These are phyloP conservation scores for Allium sativum DNA, from an alignment of 106 monocot species.

Conservation along the genomic window DNA sequence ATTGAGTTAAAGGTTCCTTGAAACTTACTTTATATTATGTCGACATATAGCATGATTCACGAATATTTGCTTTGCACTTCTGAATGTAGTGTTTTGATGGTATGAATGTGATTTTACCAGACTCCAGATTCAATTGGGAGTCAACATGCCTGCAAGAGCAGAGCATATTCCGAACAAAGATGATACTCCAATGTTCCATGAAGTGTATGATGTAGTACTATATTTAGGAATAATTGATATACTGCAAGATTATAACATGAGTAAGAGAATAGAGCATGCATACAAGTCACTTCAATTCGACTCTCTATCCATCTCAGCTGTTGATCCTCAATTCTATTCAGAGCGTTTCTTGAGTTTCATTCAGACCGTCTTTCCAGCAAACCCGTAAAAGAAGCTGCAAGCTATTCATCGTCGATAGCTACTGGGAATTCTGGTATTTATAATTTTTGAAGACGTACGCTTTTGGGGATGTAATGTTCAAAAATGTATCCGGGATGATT, in stretches of 20 bases:
- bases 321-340: slow-evolving; percentile 49
- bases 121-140: slow-evolving; percentile 33
- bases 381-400: slow-evolving; percentile 2
- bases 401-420: too few relatives aligned
- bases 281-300: slow-evolving; percentile 58
- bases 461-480: too few relatives aligned
- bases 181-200: slow-evolving; percentile 26
- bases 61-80: background rate
- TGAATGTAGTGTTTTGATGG: background rate
- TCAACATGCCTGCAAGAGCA: slow-evolving; percentile 54
- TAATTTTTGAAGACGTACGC: too few relatives aligned
- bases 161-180: slow-evolving; percentile 23
- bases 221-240: slow-evolving; percentile 56
- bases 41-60: too few relatives aligned
- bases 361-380: slow-evolving; percentile 29
- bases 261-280: slow-evolving; percentile 48
- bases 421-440: too few relatives aligned
- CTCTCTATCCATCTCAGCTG: slow-evolving; percentile 44
- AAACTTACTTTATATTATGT: too few relatives aligned
- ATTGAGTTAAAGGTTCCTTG: too few relatives aligned
- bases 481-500: too few relatives aligned
- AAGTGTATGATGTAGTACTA: slow-evolving; percentile 37
- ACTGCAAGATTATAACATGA: slow-evolving; percentile 43
- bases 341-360: slow-evolving; percentile 49
- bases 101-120: slow-evolving; percentile 10